Conservation (phyloP, 2,329 filamentous ascomycete genomes). For the Microdochium trichocladiopsis region DNA sequence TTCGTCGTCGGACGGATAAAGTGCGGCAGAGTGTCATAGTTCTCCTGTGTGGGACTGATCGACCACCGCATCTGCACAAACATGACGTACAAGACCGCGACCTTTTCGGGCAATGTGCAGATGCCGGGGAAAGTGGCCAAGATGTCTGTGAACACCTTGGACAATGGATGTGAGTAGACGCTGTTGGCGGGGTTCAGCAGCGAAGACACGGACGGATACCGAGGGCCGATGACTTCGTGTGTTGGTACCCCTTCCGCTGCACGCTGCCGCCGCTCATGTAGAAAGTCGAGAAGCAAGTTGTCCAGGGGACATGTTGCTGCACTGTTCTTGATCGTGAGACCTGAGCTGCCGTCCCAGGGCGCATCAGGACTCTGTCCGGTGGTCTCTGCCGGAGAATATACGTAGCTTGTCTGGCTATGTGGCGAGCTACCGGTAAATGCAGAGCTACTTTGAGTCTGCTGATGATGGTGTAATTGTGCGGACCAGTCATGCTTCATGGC, state of each 20-base stretch:
- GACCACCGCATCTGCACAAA: conserved; percentile 84
- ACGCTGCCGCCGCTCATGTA: conserved; percentile 60
- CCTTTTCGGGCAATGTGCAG: conserved; percentile 69
- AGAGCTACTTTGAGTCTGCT: not conserved
- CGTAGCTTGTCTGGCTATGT: conserved; percentile 7
- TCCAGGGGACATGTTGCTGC: conserved; percentile 71
- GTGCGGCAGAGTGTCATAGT: conserved; percentile 68
- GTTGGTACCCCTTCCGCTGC: conserved; percentile 57
- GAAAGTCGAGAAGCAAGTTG: conserved; percentile 71
- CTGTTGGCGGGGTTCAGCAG: conserved; percentile 64
- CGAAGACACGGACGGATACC: conserved; percentile 73
- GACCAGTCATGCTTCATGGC: conserved; percentile 45
- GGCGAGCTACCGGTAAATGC: conserved; percentile 3
- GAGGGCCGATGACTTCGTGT: conserved; percentile 64
- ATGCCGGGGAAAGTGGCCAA: conserved; percentile 78
- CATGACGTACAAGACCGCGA: conserved; percentile 79
- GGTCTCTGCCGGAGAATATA: conserved; percentile 1
- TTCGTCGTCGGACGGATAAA: conserved; percentile 62
- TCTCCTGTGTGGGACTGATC: conserved; percentile 70
- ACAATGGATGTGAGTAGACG: conserved; percentile 65
- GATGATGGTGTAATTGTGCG: not conserved
- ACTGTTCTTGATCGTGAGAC: conserved; percentile 47
- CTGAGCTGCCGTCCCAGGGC: conserved; percentile 12
- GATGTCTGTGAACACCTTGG: conserved; percentile 80
- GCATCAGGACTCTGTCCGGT: conserved; percentile 1